phyloP scores from a whole-genome alignment of 495 filamentous ascomycete species.

The Penicillium manginii region DNA sequence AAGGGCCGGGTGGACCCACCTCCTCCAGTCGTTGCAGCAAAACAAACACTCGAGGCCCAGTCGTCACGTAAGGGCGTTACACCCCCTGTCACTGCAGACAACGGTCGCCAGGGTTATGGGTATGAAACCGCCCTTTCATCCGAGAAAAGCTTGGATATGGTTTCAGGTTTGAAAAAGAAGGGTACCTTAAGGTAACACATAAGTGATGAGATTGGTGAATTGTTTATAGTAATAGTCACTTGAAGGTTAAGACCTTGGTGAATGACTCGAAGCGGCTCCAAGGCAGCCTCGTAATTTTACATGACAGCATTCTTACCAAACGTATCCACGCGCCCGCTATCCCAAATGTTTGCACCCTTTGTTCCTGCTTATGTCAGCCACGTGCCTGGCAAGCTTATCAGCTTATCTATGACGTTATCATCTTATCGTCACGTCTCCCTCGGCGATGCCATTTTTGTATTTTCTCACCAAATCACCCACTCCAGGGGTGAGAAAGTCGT shows the following conservation, averaged over 20 bases:
- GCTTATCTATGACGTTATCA: slow-evolving; percentile 26
- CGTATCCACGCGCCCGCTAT: background rate
- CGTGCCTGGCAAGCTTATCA: slow-evolving; percentile 18
- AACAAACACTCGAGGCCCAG: slow-evolving; percentile 28
- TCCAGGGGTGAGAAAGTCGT: background rate
- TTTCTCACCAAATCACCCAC: background rate
- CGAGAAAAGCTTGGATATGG: background rate
- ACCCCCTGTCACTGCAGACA: background rate
- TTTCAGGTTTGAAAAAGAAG: no score
- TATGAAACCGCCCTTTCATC: background rate
- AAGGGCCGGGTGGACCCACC: slow-evolving; percentile 13
- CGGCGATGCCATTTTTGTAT: slow-evolving; percentile 5
- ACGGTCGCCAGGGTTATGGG: background rate
- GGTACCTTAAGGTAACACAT: no score
- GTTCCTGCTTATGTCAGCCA: slow-evolving; percentile 8
- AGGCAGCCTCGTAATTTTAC: background rate
- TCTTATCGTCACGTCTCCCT: slow-evolving; percentile 33
- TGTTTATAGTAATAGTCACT: no score
- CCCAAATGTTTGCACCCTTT: slow-evolving; percentile 11
- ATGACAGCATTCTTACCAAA: background rate
- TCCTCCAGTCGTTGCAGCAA: slow-evolving; percentile 20
- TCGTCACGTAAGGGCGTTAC: slow-evolving; percentile 1
- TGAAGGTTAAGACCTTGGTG: no score
- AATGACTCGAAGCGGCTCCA: background rate
- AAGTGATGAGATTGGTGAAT: no score